Base-by-base conservation (phyloP, 164 flowering plant genomes). In the grape (Vitis vinifera) region DNA sequence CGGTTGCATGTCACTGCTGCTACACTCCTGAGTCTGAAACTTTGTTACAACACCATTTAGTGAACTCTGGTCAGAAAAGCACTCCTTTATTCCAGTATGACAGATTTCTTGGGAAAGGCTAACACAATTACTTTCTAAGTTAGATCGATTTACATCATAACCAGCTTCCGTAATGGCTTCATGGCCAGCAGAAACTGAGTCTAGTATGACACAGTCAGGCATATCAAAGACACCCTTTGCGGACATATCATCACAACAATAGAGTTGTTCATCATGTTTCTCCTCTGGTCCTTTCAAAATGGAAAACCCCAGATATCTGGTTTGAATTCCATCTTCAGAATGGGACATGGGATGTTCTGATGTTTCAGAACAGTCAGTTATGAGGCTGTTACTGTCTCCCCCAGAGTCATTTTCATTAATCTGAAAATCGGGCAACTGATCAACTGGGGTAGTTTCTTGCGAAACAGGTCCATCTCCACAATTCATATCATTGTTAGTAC, bases 101-200 rank as follows among this genome's bases (percentile, higher is more conserved):
- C 55, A 65, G 37, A 44, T 53, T n/a, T 50, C 11, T 15, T 73
- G 77, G 23, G 79, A 69, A 66, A 19, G 16, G 62, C 12, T 27
- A 15, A 16, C 53, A 51, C 23, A 71, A 67, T 27, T 10, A 9
- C 66, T 62, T 55, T 64, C 76, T 66, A 53, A 63, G 8, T 59
- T 47, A 49, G 15, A 48, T 16, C 66, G 55, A 31, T 69, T 59
- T 47, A 29, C 63, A 48, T 37, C 44, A 3, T 37, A 37, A 37
- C 44, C 44, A 6, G 44, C 44, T 37, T 37, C 44, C 0, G 44
- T 37, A 37, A 37, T 37, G 44, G 44, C 7, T 37, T 68, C 63
- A 61, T 29, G 62, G 29, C 71, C 66, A 70, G 61, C 63, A 71
- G 80, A 77, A 68, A 70, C 59, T 9, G 76, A 58, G 47, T 87